Percentiles rank a stretch among this genome's conserved stretches.
Evolutionary conservation across 1,284 basidiomycete genomes (phyloP).

Genomic region (Singerocomus inundabilis): DNA sequence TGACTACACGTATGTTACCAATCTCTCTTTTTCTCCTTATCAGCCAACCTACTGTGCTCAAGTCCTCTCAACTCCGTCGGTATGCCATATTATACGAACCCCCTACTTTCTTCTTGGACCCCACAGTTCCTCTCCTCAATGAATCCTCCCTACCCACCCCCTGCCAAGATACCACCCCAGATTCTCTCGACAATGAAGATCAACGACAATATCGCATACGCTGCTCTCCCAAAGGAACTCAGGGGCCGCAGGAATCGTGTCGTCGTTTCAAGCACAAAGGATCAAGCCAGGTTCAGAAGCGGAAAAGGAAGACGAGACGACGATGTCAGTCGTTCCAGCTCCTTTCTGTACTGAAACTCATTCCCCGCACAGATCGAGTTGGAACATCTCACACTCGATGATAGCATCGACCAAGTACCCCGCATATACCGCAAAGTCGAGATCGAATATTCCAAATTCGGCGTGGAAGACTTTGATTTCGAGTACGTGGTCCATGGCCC

Average conservation of each 20-base stretch:
- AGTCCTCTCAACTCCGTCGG: slow-evolving; percentile 90
- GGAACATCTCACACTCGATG: slow-evolving; percentile 48
- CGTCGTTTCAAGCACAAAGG: slow-evolving; percentile 50
- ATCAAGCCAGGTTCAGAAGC: slow-evolving; percentile 78
- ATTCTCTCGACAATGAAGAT: slow-evolving; percentile 78
- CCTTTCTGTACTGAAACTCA: slow-evolving; percentile 1
- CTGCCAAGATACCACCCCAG: slow-evolving; percentile 76
- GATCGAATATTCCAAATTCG: slow-evolving; percentile 98
- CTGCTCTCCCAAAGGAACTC: slow-evolving; percentile 79
- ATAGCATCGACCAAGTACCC: slow-evolving; percentile 65
- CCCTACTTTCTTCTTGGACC: slow-evolving; percentile 81
- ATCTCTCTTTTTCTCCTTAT: not conserved
- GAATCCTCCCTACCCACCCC: slow-evolving; percentile 55
- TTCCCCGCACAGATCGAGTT: slow-evolving; percentile 41
- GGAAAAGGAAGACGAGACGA: slow-evolving; percentile 58
- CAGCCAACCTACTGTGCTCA: not conserved
- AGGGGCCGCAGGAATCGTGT: slow-evolving; percentile 78
- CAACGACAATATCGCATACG: slow-evolving; percentile 89
- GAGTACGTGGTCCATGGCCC: slow-evolving; percentile 48
- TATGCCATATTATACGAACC: slow-evolving; percentile 80
- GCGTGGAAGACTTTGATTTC: slow-evolving; percentile 99
- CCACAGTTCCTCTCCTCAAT: slow-evolving; percentile 47
- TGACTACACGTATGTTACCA: slow-evolving; percentile 64
- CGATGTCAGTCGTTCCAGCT: slow-evolving; percentile 26
- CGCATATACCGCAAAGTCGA: slow-evolving; percentile 89